Evolutionary conservation across 2,329 filamentous ascomycete species (phyloP), one percentile per base, ranked within the genome.

Genomic region (Cytospora leucostoma): DNA sequence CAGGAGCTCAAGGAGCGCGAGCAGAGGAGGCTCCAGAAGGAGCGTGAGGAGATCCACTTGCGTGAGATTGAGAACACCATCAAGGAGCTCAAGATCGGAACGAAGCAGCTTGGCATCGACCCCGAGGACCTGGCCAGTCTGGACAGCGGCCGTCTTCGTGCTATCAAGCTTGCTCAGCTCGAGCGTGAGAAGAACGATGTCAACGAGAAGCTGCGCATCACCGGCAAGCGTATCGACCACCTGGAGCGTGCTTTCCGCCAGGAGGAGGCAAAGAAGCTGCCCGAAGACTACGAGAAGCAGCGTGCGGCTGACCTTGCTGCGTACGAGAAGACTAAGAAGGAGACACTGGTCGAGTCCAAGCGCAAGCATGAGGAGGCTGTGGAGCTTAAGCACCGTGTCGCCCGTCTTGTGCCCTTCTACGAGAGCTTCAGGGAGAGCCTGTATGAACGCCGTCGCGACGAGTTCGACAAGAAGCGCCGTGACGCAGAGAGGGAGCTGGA

Each of bases 151-250:
- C 89, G 90, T 68, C 91, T 99, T 70, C 93, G 95, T 75, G 90
- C 91, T 70, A 90, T 99, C 80, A 98, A 98, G 83, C 86, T 99
- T 63, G 90, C 92, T 66, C 94, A 97, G 78, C 86, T 99, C 12
- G 95, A 98, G 80, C 93, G 94, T 71, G 95, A 98, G 83, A 99
- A 98, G 89, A 96, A 94, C 73, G 93, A 95, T 73, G 88, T 97
- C 69, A 92, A 91, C 68, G 93, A 97, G 79, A 92, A 91, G 75
- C 86, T 98, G 59, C 89, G 93, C 71, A 87, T 96, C 71, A 96
- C 93, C 65, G 92, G 90, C 76, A 98, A 97, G 86, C 90, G 95
- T 68, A 91, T 97, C 71, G 95, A 99, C 74, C 94, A 99, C 79
- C 81, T 99, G 71, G 95, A 99, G 82, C 91, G 95, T 80, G 95